These are phyloP conservation scores for Pseudoturritis turrita DNA, from an alignment of 345 rosid genomes.

Conservation along the genomic window DNA sequence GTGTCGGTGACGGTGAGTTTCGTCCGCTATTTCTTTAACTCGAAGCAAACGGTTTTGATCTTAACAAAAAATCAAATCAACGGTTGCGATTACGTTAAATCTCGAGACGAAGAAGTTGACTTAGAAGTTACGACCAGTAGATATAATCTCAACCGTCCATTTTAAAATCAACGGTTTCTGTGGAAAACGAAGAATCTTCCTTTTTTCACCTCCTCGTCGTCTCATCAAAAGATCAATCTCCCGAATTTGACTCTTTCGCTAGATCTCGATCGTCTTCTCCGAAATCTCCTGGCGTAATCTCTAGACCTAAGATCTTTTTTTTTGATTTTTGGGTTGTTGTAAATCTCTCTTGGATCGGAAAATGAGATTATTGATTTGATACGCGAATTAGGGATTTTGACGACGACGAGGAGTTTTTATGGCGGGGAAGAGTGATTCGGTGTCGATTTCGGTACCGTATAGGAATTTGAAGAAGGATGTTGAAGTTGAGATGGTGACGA, in stretches of 20 bases:
- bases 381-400: constrained; percentile 17
- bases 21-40: constrained; percentile 17
- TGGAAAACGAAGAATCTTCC: constrained; percentile 13
- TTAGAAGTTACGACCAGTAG: background rate
- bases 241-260: constrained; percentile 11
- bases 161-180: background rate
- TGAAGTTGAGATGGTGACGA: constrained; percentile 66
- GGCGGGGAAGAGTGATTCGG: constrained; percentile 44
- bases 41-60: constrained; percentile 25
- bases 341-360: background rate
- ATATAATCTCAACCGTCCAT: constrained; percentile 13
- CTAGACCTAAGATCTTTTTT: background rate
- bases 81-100: constrained; percentile 20
- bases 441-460: constrained; percentile 53
- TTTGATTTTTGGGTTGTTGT: background rate
- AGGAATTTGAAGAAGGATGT: constrained; percentile 66
- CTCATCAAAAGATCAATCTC: constrained; percentile 6
- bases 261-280: constrained; percentile 35
- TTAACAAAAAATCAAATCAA: constrained; percentile 14
- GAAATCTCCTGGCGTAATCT: background rate
- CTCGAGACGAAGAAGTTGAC: constrained; percentile 23
- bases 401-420: constrained; percentile 25
- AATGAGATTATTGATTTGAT: background rate
- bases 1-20: constrained; percentile 22
- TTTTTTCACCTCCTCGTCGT: background rate